These are phyloP conservation scores for Leccinum sublutescens DNA, from an alignment of 768 basidiomycete species.

Conservation along the genomic window DNA sequence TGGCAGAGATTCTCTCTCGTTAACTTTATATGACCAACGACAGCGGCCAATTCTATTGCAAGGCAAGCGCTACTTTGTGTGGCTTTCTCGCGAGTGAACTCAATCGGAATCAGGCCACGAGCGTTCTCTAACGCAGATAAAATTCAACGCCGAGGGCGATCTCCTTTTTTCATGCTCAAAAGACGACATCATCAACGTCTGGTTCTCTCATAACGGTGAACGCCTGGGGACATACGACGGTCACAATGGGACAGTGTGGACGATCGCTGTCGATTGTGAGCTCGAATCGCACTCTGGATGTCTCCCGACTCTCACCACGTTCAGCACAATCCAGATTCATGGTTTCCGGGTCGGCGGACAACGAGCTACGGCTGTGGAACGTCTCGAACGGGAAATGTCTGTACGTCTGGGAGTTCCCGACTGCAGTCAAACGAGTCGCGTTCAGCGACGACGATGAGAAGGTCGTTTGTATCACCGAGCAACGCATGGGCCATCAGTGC, in stretches of 20 bases:
- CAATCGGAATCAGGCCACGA: conserved; percentile 72
- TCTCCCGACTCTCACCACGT: neutral
- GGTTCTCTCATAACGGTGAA: conserved; percentile 98
- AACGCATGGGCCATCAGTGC: conserved; percentile 91
- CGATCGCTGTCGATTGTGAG: conserved; percentile 93
- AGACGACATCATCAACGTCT: conserved; percentile 93
- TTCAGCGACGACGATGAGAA: conserved; percentile 85
- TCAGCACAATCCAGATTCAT: conserved; percentile 81
- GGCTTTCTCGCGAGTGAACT: conserved; percentile 6
- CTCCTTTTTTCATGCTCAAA: conserved; percentile 95
- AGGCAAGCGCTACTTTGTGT: conserved; percentile 37
- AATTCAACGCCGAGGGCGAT: conserved; percentile 96
- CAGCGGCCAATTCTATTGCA: conserved; percentile 76
- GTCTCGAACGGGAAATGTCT: conserved; percentile 90
- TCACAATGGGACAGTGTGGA: conserved; percentile 96
- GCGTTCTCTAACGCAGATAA: conserved; percentile 95
- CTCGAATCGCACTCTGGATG: conserved; percentile 10
- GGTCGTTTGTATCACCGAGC: conserved; percentile 93
- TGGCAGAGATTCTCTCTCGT: neutral
- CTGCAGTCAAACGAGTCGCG: conserved; percentile 93
- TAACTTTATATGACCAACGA: conserved; percentile 1
- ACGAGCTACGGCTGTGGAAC: conserved; percentile 86
- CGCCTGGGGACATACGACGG: conserved; percentile 95
- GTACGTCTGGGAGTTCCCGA: conserved; percentile 96
- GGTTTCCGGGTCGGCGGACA: conserved; percentile 93